Conservation (phyloP, 2,329 filamentous ascomycete species). For the Fusarium piperis region DNA sequence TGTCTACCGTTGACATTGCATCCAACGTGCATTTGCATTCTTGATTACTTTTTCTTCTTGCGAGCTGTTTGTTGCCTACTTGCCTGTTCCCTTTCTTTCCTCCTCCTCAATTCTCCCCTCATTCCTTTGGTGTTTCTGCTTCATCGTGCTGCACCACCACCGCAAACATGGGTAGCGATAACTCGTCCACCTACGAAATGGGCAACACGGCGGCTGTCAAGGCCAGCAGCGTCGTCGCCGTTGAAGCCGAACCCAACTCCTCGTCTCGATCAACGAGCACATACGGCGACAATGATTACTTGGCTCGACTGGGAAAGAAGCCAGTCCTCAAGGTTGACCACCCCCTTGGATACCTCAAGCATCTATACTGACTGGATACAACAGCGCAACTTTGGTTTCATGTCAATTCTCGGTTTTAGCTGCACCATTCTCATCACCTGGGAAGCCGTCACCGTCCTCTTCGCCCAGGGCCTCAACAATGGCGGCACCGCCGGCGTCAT, state of each 20-base stretch:
- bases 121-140: neutral
- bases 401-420: constrained; percentile 63
- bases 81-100: neutral
- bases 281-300: constrained; percentile 38
- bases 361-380: neutral
- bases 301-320: constrained; percentile 44
- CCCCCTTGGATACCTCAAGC: too few relatives aligned
- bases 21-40: neutral
- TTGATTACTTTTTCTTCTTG: neutral
- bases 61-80: neutral
- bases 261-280: constrained; percentile 13
- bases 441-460: constrained; percentile 54
- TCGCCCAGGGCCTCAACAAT: constrained; percentile 53
- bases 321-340: constrained; percentile 39
- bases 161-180: constrained; percentile 32
- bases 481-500: constrained; percentile 64
- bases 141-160: neutral
- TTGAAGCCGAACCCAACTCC: constrained; percentile 33
- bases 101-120: neutral
- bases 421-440: constrained; percentile 64
- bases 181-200: constrained; percentile 36
- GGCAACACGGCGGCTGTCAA: constrained; percentile 32
- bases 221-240: constrained; percentile 7
- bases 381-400: constrained; percentile 59
- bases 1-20: neutral